Evolutionary conservation across 306 rosid species (phyloP), one percentile per base, ranked within the genome.

Genomic region (Coriaria nepalensis): DNA sequence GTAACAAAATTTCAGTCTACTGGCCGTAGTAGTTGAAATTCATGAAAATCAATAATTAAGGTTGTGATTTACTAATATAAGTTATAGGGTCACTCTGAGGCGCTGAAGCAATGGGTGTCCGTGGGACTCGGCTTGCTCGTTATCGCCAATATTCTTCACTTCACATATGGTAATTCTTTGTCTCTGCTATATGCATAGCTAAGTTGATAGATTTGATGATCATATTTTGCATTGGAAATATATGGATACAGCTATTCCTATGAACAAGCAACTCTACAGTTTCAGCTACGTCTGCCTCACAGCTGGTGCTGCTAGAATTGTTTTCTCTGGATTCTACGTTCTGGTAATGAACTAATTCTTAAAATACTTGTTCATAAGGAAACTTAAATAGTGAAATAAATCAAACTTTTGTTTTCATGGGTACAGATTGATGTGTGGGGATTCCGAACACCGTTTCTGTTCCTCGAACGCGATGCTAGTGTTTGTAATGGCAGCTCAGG

Each of bases 271-370:
- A 62, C 80, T 82, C 20, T 82, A 82, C 62, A 87, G 96, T 65
- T 64, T 80, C 72, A 78, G 96, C 82, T 87, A 83, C 43, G 87
- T 82, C 40, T 87, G 84, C 65, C 78, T 82, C 93, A 87, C 96
- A 9, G 93, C 79, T 9, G 94, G 92, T 34, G 80, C 82, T 36
- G 94, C 96, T 35, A 94, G 81, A 63, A 52, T 83, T 54, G 73
- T 83, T 32, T 87, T 87, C 83, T 87, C 94, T 39, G 80, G 59
- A 0, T 58, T 87, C 49, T 83, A 83, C 63, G 55, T 87, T 38
- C 50, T 83, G 93, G 96, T 87, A 67, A 20, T 20, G 2, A 20
- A 20, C 29, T 20, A 20, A 20, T 1, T 20, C 29, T 3, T 20
- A 20, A 20, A 20, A 20, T 20, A 20, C 29, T 20, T 1, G 29